phyloP scores from a whole-genome alignment of 2,329 filamentous ascomycete genomes.

The Aspergillus japonicus region DNA sequence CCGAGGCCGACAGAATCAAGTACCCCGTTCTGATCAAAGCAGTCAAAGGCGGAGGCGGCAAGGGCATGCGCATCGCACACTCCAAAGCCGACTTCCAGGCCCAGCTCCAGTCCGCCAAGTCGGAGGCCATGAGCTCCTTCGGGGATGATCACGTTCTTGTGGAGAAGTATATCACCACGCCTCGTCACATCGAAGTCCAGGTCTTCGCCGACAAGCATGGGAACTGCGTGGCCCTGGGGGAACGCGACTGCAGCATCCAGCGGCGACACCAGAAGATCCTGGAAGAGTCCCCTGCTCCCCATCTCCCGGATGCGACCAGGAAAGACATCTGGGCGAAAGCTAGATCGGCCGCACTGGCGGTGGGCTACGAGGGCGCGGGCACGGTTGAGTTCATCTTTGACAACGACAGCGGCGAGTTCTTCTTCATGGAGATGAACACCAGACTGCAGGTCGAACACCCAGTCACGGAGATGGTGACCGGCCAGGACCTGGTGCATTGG shows the following conservation, averaged over 20 bases:
- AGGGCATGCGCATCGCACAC: slow-evolving; percentile 65
- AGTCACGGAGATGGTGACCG: slow-evolving; percentile 78
- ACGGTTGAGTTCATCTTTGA: slow-evolving; percentile 70
- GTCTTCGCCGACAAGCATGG: slow-evolving; percentile 66
- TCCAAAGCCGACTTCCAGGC: slow-evolving; percentile 58
- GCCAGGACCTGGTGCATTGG: slow-evolving; percentile 85
- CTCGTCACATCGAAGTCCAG: slow-evolving; percentile 66
- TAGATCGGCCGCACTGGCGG: slow-evolving; percentile 60
- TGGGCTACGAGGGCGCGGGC: slow-evolving; percentile 64
- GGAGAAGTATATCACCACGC: slow-evolving; percentile 67
- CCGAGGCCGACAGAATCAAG: slow-evolving; percentile 70
- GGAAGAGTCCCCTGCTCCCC: slow-evolving; percentile 65
- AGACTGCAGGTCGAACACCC: slow-evolving; percentile 95
- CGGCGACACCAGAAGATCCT: slow-evolving; percentile 65
- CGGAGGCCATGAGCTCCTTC: slow-evolving; percentile 63
- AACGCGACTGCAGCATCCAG: slow-evolving; percentile 66
- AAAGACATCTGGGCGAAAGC: slow-evolving; percentile 67
- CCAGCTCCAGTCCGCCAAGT: slow-evolving; percentile 63
- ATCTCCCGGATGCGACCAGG: slow-evolving; percentile 58
- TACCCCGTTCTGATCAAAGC: slow-evolving; percentile 66
- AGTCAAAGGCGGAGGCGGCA: slow-evolving; percentile 66
- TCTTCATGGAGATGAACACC: slow-evolving; percentile 74
- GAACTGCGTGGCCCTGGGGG: slow-evolving; percentile 63
- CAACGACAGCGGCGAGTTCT: slow-evolving; percentile 64
- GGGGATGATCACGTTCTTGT: slow-evolving; percentile 66